Base-by-base conservation (phyloP, 2,329 filamentous ascomycete species). In the Exophiala mesophila region DNA sequence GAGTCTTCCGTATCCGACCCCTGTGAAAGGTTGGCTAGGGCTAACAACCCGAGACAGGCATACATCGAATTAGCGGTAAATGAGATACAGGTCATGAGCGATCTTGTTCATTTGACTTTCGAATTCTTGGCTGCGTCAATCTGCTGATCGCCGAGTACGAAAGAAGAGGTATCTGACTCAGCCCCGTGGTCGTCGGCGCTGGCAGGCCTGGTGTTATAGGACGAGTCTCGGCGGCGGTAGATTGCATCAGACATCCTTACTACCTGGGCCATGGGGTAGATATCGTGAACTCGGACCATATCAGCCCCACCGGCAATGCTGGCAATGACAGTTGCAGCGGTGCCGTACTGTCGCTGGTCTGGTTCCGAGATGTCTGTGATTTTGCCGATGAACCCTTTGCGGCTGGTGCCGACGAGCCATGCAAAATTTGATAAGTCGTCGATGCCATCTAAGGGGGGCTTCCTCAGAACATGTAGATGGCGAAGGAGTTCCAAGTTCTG, bases 231-330 rank as follows among this genome's bases (percentile, higher is more conserved):
- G 39, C 15, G 17, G 55, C 86, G 74, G 78, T 86, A 94, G 41
- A 96, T 88, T n/a, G 88, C 89, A 74, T 97, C 90, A 6, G 87
- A 80, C 82, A 97, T 90, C 60, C 77, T 83, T 1, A 80, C 80
- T 21, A 95, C 88, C 64, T 88, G 76, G 29, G 67, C 72, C 90
- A 97, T 97, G 69, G 92, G 85, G 42, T 71, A 66, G 10, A 89
- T 85, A 68, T 97, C 90, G 66, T 98, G 92, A 30, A 98, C 88
- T 38, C 92, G 75, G 33, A 97, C 82, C 45, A 98, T 80, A 69
- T 97, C 89, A 17, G 89, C 89, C 2, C 92, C 92, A 5, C 87
- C 87, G 48, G 83, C 79, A 20, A 98, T 76, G 33, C 88, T 87
- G 5, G 88, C 88, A 3, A 85, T 83, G 6, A 97, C 85, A 0